Evolutionary conservation across 2,329 filamentous ascomycete genomes (phyloP), one percentile per base, ranked within the genome.

Genomic region (Xylariaceae sp.): DNA sequence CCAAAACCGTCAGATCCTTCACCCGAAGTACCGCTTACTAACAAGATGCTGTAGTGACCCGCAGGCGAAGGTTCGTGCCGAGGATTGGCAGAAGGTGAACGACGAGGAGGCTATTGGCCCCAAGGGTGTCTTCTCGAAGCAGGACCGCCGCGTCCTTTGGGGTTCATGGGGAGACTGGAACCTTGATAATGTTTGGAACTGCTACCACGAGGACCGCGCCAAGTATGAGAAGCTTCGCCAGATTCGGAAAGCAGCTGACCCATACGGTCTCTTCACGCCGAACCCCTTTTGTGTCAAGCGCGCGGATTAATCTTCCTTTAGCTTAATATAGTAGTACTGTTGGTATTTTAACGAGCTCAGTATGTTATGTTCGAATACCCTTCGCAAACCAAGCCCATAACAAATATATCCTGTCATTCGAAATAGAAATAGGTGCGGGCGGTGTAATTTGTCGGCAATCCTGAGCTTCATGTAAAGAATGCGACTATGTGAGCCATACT

Each of bases 61-160:
- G 2, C 66, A 69, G 1, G 61, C 66, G 6, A 74, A 72, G 49
- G 51, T 63, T 3, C 70, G 65, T 1, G 78, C 78, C 3, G 60
- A 73, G 23, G 69, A 73, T 16, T 81, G 76, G 77, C 76, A 80
- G 62, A 67, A 65, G 3, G 69, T 69, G 24, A 81, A 80, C 36
- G 77, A 80, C 46, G 17, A 60, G 17, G 61, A 65, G 48, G 55
- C 65, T 1, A 62, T 68, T 36, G 69, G 69, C 1, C 69, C 71
- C 1, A 65, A 72, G 2, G 73, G 75, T 3, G 63, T 65, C 4
- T 78, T 76, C 54, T 75, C 72, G 37, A 76, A 74, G 62, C 53
- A 73, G 39, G 76, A 78, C 51, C 69, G 71, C 33, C 73, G 76
- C 29, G 64, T 76, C 28, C 68, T 77, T 3, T 79, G 75, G 74